Percentiles rank a stretch among this genome's conserved stretches.
Conservation (phyloP, 2,329 filamentous ascomycete species). For the Phaeosphaeria sp. region DNA sequence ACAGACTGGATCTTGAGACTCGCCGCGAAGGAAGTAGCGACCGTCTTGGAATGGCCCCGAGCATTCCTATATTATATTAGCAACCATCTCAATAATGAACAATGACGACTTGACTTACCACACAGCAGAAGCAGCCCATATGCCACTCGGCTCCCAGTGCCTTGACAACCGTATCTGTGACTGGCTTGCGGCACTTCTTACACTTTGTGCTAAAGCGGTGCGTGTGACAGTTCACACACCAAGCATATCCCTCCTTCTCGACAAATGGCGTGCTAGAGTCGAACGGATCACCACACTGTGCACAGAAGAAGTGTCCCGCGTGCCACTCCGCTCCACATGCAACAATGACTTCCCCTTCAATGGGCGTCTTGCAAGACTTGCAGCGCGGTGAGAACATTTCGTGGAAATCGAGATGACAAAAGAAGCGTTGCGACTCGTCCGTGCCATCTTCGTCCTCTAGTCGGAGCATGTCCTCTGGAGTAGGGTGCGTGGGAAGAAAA, state of each 20-base stretch:
- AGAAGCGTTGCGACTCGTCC: constrained; percentile 78
- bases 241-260: constrained; percentile 96
- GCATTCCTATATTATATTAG: constrained; percentile 58
- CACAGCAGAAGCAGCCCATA: constrained; percentile 86
- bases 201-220: constrained; percentile 91
- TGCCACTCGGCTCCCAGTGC: constrained; percentile 95
- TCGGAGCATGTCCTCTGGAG: constrained; percentile 64
- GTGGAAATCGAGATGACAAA: constrained; percentile 98
- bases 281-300: constrained; percentile 90
- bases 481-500: constrained; percentile 45
- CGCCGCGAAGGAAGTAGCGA: constrained; percentile 67
- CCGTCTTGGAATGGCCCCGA: constrained; percentile 66
- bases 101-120: constrained; percentile 46
- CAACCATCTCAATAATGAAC: not conserved
- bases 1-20: constrained; percentile 66
- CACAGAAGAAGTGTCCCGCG: constrained; percentile 97
- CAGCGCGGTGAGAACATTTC: constrained; percentile 91
- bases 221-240: constrained; percentile 93
- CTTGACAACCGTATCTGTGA: constrained; percentile 87
- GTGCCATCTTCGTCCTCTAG: constrained; percentile 66
- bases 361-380: constrained; percentile 95
- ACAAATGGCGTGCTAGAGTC: constrained; percentile 77
- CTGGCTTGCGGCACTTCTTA: constrained; percentile 79
- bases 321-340: constrained; percentile 97
- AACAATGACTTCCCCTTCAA: constrained; percentile 91